phyloP scores from a whole-genome alignment of 2,329 filamentous ascomycete genomes.

The Fusarium temperatum region DNA sequence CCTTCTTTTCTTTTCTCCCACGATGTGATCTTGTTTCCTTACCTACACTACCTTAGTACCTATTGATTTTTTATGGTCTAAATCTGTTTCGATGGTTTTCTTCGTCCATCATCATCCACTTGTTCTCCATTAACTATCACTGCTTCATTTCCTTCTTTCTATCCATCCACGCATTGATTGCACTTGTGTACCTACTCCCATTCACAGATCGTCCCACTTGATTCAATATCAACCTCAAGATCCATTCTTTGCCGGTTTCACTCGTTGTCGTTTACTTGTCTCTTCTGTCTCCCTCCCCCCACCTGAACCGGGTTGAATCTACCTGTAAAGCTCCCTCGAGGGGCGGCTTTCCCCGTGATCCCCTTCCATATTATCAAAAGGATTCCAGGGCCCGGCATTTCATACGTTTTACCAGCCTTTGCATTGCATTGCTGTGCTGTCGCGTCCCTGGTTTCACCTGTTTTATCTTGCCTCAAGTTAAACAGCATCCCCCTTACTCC shows the following conservation, averaged over 20 bases:
- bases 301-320: conserved; percentile 3
- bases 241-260: conserved; percentile 31
- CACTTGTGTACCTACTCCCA: not conserved
- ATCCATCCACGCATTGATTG: conserved; percentile 3
- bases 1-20: conserved; percentile 9
- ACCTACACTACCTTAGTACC: not conserved
- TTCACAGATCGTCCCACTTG: conserved; percentile 18
- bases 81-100: not conserved
- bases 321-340: conserved; percentile 33
- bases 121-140: not conserved
- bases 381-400: conserved; percentile 36
- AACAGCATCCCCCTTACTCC: conserved; percentile 20
- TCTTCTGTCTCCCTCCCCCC: conserved; percentile 29
- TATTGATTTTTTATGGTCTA: not conserved
- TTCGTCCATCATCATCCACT: not conserved
- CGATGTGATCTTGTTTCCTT: conserved; percentile 9
- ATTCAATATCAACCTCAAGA: conserved; percentile 12
- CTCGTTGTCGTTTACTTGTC: conserved; percentile 4
- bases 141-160: not conserved
- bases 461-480: conserved; percentile 37
- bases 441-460: conserved; percentile 39
- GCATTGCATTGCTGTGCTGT: conserved; percentile 28
- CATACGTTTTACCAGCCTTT: conserved; percentile 25
- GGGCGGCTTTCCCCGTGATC: conserved; percentile 23
- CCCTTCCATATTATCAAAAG: conserved; percentile 28